Evolutionary conservation across 176 grass and related monocot species (phyloP).

Genomic region (Chloris gayana): DNA sequence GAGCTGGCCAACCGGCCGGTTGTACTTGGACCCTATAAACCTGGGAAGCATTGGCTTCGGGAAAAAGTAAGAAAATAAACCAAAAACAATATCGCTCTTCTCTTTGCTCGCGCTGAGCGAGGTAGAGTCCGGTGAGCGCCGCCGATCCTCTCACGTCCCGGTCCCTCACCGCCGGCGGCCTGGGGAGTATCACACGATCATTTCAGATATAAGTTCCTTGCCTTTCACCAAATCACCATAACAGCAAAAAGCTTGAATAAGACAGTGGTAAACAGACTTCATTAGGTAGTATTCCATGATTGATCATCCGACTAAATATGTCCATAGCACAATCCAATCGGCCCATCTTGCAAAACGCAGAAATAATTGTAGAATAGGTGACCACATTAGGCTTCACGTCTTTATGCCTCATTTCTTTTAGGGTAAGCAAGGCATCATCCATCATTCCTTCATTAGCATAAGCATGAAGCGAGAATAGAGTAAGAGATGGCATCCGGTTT

Average conservation of each 20-base stretch:
- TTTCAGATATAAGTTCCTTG: constrained; percentile 28
- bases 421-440: constrained; percentile 4
- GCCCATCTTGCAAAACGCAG: neutral
- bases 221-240: constrained; percentile 32
- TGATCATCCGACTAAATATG: constrained; percentile 16
- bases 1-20: no score
- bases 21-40: no score
- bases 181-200: no score
- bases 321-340: constrained; percentile 20
- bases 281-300: neutral
- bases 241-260: constrained; percentile 24
- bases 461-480: neutral
- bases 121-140: no score
- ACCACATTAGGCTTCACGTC: neutral
- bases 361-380: constrained; percentile 17
- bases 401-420: constrained; percentile 6
- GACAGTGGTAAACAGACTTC: constrained; percentile 1
- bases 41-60: no score
- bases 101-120: no score
- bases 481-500: neutral
- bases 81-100: no score
- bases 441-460: constrained; percentile 10
- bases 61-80: no score
- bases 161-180: no score
- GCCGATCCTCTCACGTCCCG: no score